Conservation (phyloP, 306 rosid species). For the Cucurbita pepo region DNA sequence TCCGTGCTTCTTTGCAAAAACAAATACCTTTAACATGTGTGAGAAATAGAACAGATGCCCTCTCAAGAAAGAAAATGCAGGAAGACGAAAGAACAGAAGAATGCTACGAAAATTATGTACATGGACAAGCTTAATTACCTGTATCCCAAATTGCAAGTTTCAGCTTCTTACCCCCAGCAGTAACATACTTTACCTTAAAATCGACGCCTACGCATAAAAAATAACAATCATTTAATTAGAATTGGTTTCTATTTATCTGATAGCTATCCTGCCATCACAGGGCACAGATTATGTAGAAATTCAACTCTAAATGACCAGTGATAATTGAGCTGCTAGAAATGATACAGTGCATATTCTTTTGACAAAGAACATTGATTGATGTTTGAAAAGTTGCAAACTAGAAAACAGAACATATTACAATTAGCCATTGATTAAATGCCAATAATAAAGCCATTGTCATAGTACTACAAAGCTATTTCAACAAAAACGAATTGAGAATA, state of each 20-base stretch:
- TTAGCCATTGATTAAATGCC: not conserved
- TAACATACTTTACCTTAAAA: constrained; percentile 58
- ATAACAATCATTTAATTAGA: not conserved
- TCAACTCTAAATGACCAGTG: too few relatives aligned
- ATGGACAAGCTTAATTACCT: constrained; percentile 23
- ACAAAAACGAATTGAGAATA: not conserved
- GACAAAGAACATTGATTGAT: too few relatives aligned
- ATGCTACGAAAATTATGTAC: not conserved
- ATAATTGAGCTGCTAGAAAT: too few relatives aligned
- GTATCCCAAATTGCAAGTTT: constrained; percentile 95
- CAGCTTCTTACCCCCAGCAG: constrained; percentile 55
- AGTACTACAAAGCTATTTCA: not conserved
- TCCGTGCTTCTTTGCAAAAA: not conserved
- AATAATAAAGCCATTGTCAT: not conserved
- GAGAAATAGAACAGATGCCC: not conserved
- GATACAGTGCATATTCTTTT: too few relatives aligned
- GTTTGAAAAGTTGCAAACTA: too few relatives aligned
- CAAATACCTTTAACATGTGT: not conserved
- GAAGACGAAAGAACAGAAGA: not conserved
- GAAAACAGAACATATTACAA: not conserved
- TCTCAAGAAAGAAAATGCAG: not conserved
- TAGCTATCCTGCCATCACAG: not conserved
- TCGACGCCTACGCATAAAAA: constrained; percentile 51
- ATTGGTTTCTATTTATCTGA: not conserved
- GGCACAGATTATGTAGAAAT: not conserved